Conservation (phyloP, 1,284 basidiomycete species). For the Neolentinus lepideus region DNA sequence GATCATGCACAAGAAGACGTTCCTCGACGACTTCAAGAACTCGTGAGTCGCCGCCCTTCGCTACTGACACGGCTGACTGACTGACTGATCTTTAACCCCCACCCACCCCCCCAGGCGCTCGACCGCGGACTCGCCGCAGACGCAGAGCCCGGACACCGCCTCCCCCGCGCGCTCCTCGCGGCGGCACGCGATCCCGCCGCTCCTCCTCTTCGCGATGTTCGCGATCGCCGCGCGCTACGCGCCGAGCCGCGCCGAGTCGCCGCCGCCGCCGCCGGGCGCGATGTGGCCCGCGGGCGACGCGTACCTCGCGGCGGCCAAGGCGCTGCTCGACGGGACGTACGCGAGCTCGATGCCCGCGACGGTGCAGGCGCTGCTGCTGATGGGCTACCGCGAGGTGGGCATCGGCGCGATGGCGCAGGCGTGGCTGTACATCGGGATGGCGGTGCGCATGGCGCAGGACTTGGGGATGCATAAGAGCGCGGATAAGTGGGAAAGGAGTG, state of each 20-base stretch:
- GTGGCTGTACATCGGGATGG: constrained; percentile 79
- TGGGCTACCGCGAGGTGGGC: constrained; percentile 79
- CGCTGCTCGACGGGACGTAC: constrained; percentile 60
- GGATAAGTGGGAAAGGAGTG: constrained; percentile 54
- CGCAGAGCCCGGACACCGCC: constrained; percentile 8
- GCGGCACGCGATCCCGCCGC: constrained; percentile 45
- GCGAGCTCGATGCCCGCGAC: constrained; percentile 60
- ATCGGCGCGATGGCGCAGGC: constrained; percentile 84
- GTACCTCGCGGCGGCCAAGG: constrained; percentile 65
- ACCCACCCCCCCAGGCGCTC: too few species aligned
- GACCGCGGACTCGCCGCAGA: background rate
- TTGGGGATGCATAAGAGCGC: constrained; percentile 79
- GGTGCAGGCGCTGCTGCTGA: constrained; percentile 70
- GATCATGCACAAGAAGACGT: constrained; percentile 62
- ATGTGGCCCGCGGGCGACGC: constrained; percentile 82
- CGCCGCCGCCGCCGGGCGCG: constrained; percentile 39
- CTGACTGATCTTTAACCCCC: too few species aligned
- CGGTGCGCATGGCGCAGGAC: constrained; percentile 81
- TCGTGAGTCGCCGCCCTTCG: constrained; percentile 17
- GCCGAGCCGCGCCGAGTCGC: constrained; percentile 20
- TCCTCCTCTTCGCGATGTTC: constrained; percentile 74
- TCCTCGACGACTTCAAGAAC: constrained; percentile 52
- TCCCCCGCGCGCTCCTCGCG: constrained; percentile 24
- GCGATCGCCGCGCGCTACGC: constrained; percentile 70
- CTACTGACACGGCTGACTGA: too few species aligned